phyloP scores from a whole-genome alignment of 805 yeast genomes.

The Wickerhamiella slavikovae region DNA sequence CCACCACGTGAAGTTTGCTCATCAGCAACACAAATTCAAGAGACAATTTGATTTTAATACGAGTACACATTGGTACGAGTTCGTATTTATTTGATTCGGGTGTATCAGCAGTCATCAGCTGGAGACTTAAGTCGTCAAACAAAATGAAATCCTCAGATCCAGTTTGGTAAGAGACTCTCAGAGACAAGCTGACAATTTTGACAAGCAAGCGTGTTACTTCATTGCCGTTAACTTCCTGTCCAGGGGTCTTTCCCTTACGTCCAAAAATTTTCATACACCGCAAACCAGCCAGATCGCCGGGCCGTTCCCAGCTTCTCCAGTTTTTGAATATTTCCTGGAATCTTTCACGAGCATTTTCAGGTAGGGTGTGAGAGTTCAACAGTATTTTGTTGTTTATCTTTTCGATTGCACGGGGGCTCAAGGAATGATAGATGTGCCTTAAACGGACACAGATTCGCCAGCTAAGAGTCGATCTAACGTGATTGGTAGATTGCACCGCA shows the following conservation, averaged over 20 bases:
- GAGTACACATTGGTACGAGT: background rate
- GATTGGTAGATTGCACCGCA: conserved; percentile 50
- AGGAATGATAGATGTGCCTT: conserved; percentile 43
- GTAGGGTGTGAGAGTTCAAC: conserved; percentile 23
- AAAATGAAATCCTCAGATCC: conserved; percentile 17
- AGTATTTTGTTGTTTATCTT: conserved; percentile 18
- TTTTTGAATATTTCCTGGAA: conserved; percentile 39
- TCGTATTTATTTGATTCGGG: background rate
- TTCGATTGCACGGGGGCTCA: conserved; percentile 34
- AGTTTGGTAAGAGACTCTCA: conserved; percentile 14
- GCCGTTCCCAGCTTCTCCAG: conserved; percentile 85
- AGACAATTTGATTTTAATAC: background rate
- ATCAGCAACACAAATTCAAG: too few species aligned
- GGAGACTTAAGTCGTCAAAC: conserved; percentile 10
- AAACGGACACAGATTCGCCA: conserved; percentile 75
- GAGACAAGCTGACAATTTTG: background rate
- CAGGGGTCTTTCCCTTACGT: background rate
- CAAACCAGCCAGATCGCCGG: conserved; percentile 7
- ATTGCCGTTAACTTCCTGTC: too few species aligned
- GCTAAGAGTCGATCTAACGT: conserved; percentile 59
- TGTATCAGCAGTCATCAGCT: too few species aligned
- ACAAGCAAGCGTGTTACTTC: background rate
- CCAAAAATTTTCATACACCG: conserved; percentile 10
- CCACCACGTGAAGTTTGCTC: too few species aligned
- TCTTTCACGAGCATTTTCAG: conserved; percentile 30